phyloP scores from a whole-genome alignment of 2,329 filamentous ascomycete species.

The Phialemonium atrogriseum region DNA sequence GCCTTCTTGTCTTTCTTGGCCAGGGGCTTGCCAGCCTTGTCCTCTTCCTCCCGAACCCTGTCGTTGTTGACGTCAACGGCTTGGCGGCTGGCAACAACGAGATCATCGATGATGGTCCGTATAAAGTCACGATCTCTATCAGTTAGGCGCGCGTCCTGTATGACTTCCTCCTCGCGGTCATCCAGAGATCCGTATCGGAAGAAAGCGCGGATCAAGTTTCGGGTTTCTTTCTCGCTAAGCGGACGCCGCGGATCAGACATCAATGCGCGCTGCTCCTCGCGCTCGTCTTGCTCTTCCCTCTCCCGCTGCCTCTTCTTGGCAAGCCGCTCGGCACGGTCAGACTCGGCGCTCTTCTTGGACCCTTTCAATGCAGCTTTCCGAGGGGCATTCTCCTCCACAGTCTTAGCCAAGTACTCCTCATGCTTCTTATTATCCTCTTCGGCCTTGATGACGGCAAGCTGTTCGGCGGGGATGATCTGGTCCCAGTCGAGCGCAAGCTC shows the following conservation, averaged over 20 bases:
- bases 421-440: slow-evolving; percentile 81
- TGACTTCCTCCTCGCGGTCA: slow-evolving; percentile 78
- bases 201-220: slow-evolving; percentile 83
- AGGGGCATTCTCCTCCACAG: slow-evolving; percentile 79
- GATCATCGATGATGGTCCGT: slow-evolving; percentile 64
- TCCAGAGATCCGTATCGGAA: slow-evolving; percentile 87
- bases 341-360: slow-evolving; percentile 38
- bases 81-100: slow-evolving; percentile 50
- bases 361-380: slow-evolving; percentile 61
- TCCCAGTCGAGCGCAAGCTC: slow-evolving; percentile 80
- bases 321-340: slow-evolving; percentile 56
- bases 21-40: slow-evolving; percentile 69
- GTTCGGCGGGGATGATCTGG: slow-evolving; percentile 91
- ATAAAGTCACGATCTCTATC: slow-evolving; percentile 79
- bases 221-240: slow-evolving; percentile 84
- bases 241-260: slow-evolving; percentile 80
- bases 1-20: slow-evolving; percentile 98
- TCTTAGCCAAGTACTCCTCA: slow-evolving; percentile 71
- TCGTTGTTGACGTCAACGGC: slow-evolving; percentile 61
- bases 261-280: slow-evolving; percentile 66
- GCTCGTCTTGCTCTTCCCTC: slow-evolving; percentile 61
- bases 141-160: slow-evolving; percentile 75
- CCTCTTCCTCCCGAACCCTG: slow-evolving; percentile 70
- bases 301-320: slow-evolving; percentile 59
- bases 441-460: slow-evolving; percentile 80